Conservation (phyloP, 2,329 filamentous ascomycete species). For the Cercospora zeae-maydis region DNA sequence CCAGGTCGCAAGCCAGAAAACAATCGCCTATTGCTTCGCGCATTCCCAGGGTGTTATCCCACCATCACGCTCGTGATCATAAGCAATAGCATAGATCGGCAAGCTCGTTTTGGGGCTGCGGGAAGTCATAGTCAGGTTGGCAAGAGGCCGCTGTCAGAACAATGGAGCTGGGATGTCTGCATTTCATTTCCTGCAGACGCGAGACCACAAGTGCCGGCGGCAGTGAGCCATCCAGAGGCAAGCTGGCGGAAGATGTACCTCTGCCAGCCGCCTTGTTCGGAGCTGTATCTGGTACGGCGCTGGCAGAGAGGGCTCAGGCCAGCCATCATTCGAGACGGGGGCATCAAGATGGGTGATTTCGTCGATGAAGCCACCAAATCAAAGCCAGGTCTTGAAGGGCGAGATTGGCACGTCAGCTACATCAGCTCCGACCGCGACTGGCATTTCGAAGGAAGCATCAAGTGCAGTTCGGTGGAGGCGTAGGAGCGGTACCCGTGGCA, state of each 20-base stretch:
- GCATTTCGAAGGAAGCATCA: conserved; percentile 38
- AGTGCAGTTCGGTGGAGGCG: conserved; percentile 27
- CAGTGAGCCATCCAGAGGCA: conserved; percentile 31
- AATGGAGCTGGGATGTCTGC: conserved; percentile 37
- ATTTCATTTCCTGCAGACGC: conserved; percentile 32
- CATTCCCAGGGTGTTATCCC: conserved; percentile 35
- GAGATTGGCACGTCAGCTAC: conserved; percentile 33
- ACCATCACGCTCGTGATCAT: conserved; percentile 35
- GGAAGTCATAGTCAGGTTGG: neutral
- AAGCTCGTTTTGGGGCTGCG: conserved; percentile 1
- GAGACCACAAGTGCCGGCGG: conserved; percentile 18
- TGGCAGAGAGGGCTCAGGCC: conserved; percentile 30
- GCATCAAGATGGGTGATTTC: conserved; percentile 36
- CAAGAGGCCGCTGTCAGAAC: conserved; percentile 20
- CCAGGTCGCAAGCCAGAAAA: conserved; percentile 35
- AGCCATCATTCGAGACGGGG: conserved; percentile 28
- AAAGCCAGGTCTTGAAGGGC: conserved; percentile 18
- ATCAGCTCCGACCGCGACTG: conserved; percentile 36
- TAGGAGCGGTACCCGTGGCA: conserved; percentile 26
- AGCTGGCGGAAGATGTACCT: conserved; percentile 38
- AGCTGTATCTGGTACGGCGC: conserved; percentile 32
- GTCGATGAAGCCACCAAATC: conserved; percentile 28
- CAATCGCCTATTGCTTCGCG: conserved; percentile 35
- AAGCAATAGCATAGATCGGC: conserved; percentile 21
- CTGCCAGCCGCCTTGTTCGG: conserved; percentile 35